Base-by-base conservation (phyloP, 495 filamentous ascomycete species). In the Penicillium desertorum region DNA sequence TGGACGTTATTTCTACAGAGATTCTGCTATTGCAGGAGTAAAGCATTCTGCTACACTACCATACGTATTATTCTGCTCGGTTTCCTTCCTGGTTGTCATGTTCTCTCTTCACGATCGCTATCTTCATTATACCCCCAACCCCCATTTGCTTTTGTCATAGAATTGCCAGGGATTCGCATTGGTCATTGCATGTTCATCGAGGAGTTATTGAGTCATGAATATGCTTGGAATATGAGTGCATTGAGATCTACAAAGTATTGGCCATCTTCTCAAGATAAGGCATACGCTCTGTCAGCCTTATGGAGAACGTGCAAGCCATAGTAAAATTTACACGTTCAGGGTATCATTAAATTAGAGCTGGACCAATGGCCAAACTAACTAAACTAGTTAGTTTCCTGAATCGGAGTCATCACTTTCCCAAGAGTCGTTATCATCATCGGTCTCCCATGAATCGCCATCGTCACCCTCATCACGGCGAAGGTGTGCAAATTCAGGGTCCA, bases 1-100 rank as follows among this genome's bases (percentile, higher is more conserved):
- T 8, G 5, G 17, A 12, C 8, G 2, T 25, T 23, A 39, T 19
- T 32, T 4, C 12, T 39, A 47, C 54, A 78, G 75, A 78, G 48
- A 72, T 76, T 48, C 62, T 78, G 25, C 72, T 72, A 45, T 63
- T 78, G 43, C 72, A 74, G 57, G 75, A 78, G 54, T 78, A 73
- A 60, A 60, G 50, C 25, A 51, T 64, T 27, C 36, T 29, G 51
- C 27, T 20, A 19, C n/a, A 45, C 43, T 12, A 29, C 14, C 16
- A 22, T 45, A 23, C 20, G 19, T 37, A 23, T 25, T 29, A 49
- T 50, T 37, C 37, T 32, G 27, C 48, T 10, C 17, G 23, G 22
- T 30, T 23, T 30, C 30, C 14, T 39, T 34, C 36, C 8, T 51
- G n/a, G 23, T 25, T 54, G 20, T 42, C n/a, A 44, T 44, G 14